Percentiles rank a stretch among this genome's conserved stretches.
These are phyloP conservation scores for Eucalyptus melliodora DNA, from an alignment of 345 rosid genomes.

Conservation along the genomic window DNA sequence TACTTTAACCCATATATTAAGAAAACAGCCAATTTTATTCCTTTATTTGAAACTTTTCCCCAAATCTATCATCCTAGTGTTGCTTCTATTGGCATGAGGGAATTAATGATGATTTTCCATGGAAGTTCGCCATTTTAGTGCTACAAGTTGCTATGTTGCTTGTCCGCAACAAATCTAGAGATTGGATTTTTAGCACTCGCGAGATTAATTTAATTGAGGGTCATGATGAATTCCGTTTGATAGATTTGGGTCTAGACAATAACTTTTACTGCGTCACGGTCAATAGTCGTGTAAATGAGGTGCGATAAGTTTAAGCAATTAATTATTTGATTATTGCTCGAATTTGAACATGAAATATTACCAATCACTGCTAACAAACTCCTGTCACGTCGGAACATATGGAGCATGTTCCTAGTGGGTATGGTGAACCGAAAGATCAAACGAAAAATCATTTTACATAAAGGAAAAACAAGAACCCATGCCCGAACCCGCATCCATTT, in stretches of 20 bases:
- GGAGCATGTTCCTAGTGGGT: not conserved
- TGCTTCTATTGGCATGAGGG: not conserved
- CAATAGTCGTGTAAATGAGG: not conserved
- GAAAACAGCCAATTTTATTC: fast-evolving
- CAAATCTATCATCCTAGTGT: not conserved
- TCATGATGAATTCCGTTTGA: not conserved
- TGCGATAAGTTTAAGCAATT: not conserved
- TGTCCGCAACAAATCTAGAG: fast-evolving
- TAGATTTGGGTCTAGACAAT: not conserved
- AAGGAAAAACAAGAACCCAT: not conserved
- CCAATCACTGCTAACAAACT: not conserved
- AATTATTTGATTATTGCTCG: not conserved
- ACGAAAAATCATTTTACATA: fast-evolving
- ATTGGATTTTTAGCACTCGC: not conserved
- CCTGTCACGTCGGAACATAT: not conserved
- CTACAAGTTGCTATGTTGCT: not conserved
- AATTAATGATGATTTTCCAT: not conserved
- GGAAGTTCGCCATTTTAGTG: not conserved
- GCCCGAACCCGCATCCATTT: not conserved
- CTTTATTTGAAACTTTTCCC: not conserved
- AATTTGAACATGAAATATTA: not conserved
- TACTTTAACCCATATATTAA: not conserved
- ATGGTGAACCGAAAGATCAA: not conserved
- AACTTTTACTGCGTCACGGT: fast-evolving
- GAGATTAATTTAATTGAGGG: not conserved